Evolutionary conservation across 164 flowering plant species (phyloP), one percentile per base, ranked within the genome.

Genomic region (Chimonanthus praecox): DNA sequence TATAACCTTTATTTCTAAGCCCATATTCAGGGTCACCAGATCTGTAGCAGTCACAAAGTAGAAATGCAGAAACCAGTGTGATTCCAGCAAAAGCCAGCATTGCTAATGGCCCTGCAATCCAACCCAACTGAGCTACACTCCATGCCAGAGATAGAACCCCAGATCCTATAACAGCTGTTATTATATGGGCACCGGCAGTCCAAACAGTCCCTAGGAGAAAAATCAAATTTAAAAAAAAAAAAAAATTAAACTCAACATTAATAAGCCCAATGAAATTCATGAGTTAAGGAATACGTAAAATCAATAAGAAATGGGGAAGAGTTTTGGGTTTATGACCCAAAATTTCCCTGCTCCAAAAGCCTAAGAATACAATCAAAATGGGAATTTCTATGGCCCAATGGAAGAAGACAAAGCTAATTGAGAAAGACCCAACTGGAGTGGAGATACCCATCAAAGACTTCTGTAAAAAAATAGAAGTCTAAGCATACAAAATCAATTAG

Each of bases 101-200:
- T 1, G 71, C 65, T 4, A 84, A 0, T 2, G 90, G 88, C 44
- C 86, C 90, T 15, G 75, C 85, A 9, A 84, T 78, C 90, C 90
- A 87, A 1, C 90, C 90, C 18, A 87, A 47, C 82, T 84, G 88
- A 3, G 86, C 80, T 20, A 62, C 73, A 65, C 88, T 77, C 90
- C 90, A 85, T 44, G 85, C 84, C 3, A 85, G 76, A 3, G 89
- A 85, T 6, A 87, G 80, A 58, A 85, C 89, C 4, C 89, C 89
- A 6, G 88, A 81, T 3, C 89, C 89, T 8, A 85, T 82, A 3
- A 85, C 89, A 6, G 79, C 87, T 64, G 89, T 85, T 67, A 87
- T 81, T 64, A 87, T 75, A 65, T 85, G 90, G 10, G 90, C 86
- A 16, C 73, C 16, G 8, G 80, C 78, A 48, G 83, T 85, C 87